phyloP scores from a whole-genome alignment of 208 protist species.

The Acanthamoeba divionensis region DNA sequence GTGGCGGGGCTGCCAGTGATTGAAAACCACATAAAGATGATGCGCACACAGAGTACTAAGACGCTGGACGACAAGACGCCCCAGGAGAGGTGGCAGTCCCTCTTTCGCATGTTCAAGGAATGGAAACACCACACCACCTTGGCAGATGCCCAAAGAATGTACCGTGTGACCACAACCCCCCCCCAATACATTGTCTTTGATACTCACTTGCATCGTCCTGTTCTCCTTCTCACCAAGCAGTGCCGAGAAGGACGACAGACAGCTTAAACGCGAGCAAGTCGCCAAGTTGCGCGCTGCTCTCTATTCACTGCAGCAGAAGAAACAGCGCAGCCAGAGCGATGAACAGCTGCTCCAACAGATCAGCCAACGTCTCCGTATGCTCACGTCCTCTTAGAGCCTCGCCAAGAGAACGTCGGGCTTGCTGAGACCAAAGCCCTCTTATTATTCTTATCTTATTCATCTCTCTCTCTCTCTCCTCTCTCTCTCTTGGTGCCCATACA shows the following conservation, averaged over 20 bases:
- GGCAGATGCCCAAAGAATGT: background rate
- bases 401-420: no score
- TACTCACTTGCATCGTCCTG: background rate
- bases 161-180: background rate
- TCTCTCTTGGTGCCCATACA: no score
- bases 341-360: background rate
- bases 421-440: no score
- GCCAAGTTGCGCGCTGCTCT: slow-evolving; percentile 15
- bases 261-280: slow-evolving; percentile 24
- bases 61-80: slow-evolving; percentile 21
- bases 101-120: slow-evolving; percentile 35
- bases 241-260: background rate
- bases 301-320: slow-evolving; percentile 14
- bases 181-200: background rate
- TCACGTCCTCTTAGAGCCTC: background rate
- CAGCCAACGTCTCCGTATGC: background rate
- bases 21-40: slow-evolving; percentile 38
- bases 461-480: no score
- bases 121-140: slow-evolving; percentile 20
- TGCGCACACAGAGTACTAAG: background rate
- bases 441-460: no score
- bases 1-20: no score
- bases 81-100: background rate
- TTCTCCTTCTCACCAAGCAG: background rate
- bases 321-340: background rate